phyloP scores from a whole-genome alignment of 352 stramenopile species.

The Phytophthora aleatoria region DNA sequence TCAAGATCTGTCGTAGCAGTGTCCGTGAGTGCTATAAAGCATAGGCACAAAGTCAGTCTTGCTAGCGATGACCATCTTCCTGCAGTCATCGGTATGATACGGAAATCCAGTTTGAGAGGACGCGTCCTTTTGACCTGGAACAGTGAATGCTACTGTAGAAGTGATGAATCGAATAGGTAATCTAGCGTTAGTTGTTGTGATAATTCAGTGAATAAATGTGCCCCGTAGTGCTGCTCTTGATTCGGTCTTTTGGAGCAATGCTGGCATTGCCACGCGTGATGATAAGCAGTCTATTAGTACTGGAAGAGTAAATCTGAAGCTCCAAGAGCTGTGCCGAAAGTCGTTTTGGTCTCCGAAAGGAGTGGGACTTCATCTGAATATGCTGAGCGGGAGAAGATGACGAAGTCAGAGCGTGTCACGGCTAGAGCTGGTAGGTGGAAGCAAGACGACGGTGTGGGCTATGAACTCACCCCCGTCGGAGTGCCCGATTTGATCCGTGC shows the following conservation, averaged over 20 bases:
- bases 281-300: conserved; percentile 6
- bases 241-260: not conserved
- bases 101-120: conserved; percentile 20
- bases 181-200: not conserved
- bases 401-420: conserved; percentile 25
- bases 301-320: conserved; percentile 3
- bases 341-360: conserved; percentile 14
- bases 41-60: not conserved
- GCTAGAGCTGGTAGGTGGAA: conserved; percentile 16
- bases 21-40: not conserved
- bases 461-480: conserved; percentile 59
- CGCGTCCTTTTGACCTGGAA: conserved; percentile 18
- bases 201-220: conserved; percentile 11
- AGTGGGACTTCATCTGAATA: conserved; percentile 33
- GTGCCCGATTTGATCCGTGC: conserved; percentile 57
- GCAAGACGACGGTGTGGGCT: conserved; percentile 17
- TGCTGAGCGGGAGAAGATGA: conserved; percentile 17
- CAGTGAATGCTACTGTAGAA: not conserved
- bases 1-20: conserved; percentile 28
- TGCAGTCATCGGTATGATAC: conserved; percentile 12
- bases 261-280: conserved; percentile 3
- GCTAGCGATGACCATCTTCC: conserved; percentile 4
- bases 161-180: too few relatives aligned
- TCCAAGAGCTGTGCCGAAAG: conserved; percentile 20
- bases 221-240: not conserved